Percentiles rank a stretch among this genome's conserved stretches.
Conservation (phyloP, 441 rosid species). For the Lagerstroemia fauriei region DNA sequence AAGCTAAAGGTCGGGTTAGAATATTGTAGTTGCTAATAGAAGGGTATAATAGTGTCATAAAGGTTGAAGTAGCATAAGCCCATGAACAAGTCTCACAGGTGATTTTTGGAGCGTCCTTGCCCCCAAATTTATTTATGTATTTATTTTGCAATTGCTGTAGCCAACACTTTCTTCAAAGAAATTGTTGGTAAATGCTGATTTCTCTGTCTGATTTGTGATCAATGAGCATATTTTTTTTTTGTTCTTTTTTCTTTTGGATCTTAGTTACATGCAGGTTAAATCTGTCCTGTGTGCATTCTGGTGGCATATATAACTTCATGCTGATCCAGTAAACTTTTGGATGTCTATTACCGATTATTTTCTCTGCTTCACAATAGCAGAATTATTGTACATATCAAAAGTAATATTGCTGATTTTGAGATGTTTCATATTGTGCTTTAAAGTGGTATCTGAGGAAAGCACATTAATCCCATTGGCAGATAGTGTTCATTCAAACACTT, state of each 20-base stretch:
- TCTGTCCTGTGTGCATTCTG: neutral
- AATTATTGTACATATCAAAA: neutral
- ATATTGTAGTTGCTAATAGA: neutral
- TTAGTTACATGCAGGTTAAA: neutral
- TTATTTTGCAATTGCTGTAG: neutral
- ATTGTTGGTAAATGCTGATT: neutral
- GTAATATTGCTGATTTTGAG: neutral
- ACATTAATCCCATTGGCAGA: neutral
- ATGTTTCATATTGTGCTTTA: too few relatives aligned
- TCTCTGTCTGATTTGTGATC: neutral
- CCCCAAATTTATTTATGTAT: too few relatives aligned
- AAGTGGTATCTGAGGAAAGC: neutral
- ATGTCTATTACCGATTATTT: neutral
- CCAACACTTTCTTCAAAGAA: neutral
- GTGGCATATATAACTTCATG: neutral
- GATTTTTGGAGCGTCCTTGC: neutral
- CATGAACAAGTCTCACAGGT: neutral
- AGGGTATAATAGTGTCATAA: neutral
- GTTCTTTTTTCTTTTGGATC: neutral
- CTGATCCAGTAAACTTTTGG: neutral
- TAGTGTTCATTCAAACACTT: too few relatives aligned
- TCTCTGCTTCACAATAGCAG: neutral
- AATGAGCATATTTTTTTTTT: neutral
- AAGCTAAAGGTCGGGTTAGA: neutral
- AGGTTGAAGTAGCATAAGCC: neutral